Evolutionary conservation across 2,329 filamentous ascomycete species (phyloP).

Genomic region (Phyllosticta ampelicida): DNA sequence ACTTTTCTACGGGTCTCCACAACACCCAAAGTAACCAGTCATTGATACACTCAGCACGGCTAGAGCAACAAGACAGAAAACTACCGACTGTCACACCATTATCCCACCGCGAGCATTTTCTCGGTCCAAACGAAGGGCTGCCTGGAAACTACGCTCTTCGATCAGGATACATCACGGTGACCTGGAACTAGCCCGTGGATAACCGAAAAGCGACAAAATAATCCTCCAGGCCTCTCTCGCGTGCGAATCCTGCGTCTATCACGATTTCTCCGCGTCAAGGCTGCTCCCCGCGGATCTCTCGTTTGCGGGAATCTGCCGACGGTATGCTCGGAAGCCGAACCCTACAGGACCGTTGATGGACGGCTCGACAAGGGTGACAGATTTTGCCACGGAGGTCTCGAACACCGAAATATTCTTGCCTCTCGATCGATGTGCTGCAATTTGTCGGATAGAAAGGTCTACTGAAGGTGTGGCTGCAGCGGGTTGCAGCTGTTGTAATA

Average conservation of each 20-base stretch:
- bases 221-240: neutral
- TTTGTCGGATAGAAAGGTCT: neutral
- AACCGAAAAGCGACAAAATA: neutral
- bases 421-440: neutral
- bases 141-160: neutral
- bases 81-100: neutral
- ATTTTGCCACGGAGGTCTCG: neutral
- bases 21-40: neutral
- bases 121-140: neutral
- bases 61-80: neutral
- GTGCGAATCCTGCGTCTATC: neutral
- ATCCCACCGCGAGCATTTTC: neutral
- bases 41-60: neutral
- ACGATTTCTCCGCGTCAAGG: neutral
- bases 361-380: neutral
- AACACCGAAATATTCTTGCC: neutral
- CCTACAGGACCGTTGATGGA: neutral
- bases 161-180: neutral
- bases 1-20: neutral
- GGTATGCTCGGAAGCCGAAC: neutral
- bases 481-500: neutral
- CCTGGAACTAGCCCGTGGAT: neutral
- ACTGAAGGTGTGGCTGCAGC: neutral
- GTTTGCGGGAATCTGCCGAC: neutral
- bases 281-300: neutral